Percentiles rank a stretch among this genome's conserved stretches.
Evolutionary conservation across 2,329 filamentous ascomycete species (phyloP).

Genomic region (Epichloe scottii): DNA sequence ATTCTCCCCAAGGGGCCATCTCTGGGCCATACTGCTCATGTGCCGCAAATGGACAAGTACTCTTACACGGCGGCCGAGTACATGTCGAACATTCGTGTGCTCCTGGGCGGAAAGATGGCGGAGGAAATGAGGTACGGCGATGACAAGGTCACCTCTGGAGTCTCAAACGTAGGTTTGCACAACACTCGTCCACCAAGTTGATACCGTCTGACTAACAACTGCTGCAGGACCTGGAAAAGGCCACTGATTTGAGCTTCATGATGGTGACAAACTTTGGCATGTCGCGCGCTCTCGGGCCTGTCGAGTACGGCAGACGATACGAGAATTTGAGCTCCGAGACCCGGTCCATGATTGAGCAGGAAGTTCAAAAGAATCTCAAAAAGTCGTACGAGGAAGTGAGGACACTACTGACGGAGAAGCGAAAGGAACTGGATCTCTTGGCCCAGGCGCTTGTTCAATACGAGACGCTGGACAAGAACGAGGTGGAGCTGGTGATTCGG

Average conservation of each 20-base stretch:
- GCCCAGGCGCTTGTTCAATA: conserved; percentile 87
- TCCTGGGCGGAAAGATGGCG: conserved; percentile 76
- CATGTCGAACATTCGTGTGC: conserved; percentile 64
- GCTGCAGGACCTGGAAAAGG: conserved; percentile 65
- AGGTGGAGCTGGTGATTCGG: conserved; percentile 80
- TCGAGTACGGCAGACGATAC: conserved; percentile 77
- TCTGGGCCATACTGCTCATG: conserved; percentile 74
- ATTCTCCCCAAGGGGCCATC: conserved; percentile 83
- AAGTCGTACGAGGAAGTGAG: conserved; percentile 66
- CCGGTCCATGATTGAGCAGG: conserved; percentile 71
- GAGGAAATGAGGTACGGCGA: conserved; percentile 85
- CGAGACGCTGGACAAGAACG: conserved; percentile 78
- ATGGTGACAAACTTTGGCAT: conserved; percentile 89
- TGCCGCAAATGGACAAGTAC: conserved; percentile 88
- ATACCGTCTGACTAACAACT: conserved; percentile 13
- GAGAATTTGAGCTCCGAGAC: conserved; percentile 73
- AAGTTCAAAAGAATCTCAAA: conserved; percentile 75
- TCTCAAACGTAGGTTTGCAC: conserved; percentile 52
- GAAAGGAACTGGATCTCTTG: conserved; percentile 75
- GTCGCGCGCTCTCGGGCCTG: conserved; percentile 75
- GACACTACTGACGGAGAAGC: conserved; percentile 58
- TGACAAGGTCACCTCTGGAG: conserved; percentile 86
- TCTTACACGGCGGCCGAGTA: conserved; percentile 79
- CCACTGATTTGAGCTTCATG: conserved; percentile 69
- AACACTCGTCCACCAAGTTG: neutral